A percentile compares a stretch with the other conserved stretches of the same genome.
Conservation (phyloP, 2,329 filamentous ascomycete genomes). For the Ophiostoma pallidulum region DNA sequence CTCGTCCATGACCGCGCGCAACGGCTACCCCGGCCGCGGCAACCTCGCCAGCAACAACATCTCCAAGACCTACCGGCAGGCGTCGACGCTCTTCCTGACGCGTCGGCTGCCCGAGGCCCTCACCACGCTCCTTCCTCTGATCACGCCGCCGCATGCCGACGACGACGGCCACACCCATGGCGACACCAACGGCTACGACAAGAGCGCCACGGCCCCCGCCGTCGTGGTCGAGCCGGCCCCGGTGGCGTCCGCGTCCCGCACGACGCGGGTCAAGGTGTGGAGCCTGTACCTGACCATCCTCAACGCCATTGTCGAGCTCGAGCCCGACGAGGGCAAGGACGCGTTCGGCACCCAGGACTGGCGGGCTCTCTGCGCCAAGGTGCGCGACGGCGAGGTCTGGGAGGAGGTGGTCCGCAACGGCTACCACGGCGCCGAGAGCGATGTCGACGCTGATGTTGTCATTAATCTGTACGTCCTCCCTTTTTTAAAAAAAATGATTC, state of each 20-base stretch:
- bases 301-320: constrained; percentile 83
- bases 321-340: constrained; percentile 80
- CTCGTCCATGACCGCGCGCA: constrained; percentile 53
- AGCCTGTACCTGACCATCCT: constrained; percentile 90
- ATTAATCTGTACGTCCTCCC: constrained; percentile 60
- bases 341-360: constrained; percentile 80
- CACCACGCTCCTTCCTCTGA: constrained; percentile 72
- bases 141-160: constrained; percentile 47
- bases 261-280: constrained; percentile 90
- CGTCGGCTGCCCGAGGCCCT: constrained; percentile 85
- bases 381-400: constrained; percentile 87
- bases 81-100: constrained; percentile 88
- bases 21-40: constrained; percentile 27
- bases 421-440: constrained; percentile 79
- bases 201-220: constrained; percentile 28
- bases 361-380: constrained; percentile 71
- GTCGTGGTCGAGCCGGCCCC: constrained; percentile 51
- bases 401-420: constrained; percentile 81
- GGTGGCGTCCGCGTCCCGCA: constrained; percentile 68
- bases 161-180: constrained; percentile 25
- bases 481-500: no score
- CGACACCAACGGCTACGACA: neutral
- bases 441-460: constrained; percentile 90
- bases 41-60: constrained; percentile 41
- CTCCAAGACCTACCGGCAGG: constrained; percentile 88